These are phyloP conservation scores for Eragrostis nindensis DNA, from an alignment of 176 grass and related monocot genomes.

Conservation along the genomic window DNA sequence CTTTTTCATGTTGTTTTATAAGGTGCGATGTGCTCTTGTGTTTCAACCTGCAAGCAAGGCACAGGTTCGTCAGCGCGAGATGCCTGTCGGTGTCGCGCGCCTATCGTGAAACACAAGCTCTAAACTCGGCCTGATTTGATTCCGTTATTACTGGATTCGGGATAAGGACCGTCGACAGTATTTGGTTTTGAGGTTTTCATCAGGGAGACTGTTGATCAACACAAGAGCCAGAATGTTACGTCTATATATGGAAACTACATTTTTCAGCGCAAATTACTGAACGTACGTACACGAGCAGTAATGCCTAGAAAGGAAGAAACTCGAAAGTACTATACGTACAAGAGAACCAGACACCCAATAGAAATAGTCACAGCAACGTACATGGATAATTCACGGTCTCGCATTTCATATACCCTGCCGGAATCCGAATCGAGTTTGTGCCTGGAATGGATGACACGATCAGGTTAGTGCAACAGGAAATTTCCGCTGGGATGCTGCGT, in stretches of 20 bases:
- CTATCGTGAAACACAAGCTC: not conserved
- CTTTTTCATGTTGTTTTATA: not conserved
- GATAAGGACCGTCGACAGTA: not conserved
- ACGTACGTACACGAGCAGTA: not conserved
- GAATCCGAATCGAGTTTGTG: slow-evolving; percentile 11
- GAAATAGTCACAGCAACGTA: not conserved
- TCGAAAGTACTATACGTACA: not conserved
- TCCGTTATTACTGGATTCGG: not conserved
- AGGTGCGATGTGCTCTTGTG: not conserved
- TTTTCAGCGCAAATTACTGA: slow-evolving; percentile 30
- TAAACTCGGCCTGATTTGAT: not conserved
- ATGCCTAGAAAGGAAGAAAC: not conserved
- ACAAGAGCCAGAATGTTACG: not conserved
- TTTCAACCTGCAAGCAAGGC: slow-evolving; percentile 28
- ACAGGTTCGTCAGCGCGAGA: slow-evolving; percentile 23
- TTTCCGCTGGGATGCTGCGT: slow-evolving; percentile 8
- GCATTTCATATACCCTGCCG: not conserved
- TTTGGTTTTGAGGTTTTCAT: not conserved
- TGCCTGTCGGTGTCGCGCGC: slow-evolving; percentile 35
- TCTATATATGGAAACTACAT: too few species aligned
- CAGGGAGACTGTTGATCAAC: not conserved
- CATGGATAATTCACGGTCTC: not conserved
- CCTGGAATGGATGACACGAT: slow-evolving; percentile 1
- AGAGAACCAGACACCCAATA: not conserved
- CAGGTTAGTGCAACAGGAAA: slow-evolving; percentile 33